Percentiles rank a stretch among this genome's conserved stretches.
These are phyloP conservation scores for Styphnolobium japonicum DNA, from an alignment of 306 rosid genomes.

Conservation along the genomic window DNA sequence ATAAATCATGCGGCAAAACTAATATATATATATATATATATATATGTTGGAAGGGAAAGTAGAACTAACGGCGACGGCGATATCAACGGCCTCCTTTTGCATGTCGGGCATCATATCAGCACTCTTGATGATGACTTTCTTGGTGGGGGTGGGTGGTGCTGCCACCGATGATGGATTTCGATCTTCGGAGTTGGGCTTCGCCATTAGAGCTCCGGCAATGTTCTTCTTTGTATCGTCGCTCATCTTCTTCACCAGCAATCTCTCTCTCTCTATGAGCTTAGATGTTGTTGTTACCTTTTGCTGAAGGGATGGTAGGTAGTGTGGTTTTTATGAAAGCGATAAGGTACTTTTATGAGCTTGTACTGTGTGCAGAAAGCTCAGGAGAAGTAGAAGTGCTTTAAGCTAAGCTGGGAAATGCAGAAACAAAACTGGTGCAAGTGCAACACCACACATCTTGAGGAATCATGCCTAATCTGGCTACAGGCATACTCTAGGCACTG, in stretches of 20 bases:
- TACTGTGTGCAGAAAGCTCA: too few species aligned
- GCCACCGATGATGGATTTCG: slow-evolving; percentile 47
- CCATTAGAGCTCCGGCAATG: slow-evolving; percentile 49
- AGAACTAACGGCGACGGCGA: slow-evolving; percentile 70
- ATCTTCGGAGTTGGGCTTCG: slow-evolving; percentile 52
- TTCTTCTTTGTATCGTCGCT: slow-evolving; percentile 60
- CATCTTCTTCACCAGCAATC: slow-evolving; percentile 23
- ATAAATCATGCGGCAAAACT: background rate
- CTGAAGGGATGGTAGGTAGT: background rate
- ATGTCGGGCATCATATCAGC: slow-evolving; percentile 79
- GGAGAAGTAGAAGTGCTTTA: background rate
- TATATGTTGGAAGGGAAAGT: background rate
- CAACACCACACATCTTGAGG: background rate
- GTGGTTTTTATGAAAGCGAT: background rate
- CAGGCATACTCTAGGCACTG: background rate
- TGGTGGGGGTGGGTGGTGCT: slow-evolving; percentile 33
- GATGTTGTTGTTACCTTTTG: background rate
- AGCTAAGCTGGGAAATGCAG: background rate
- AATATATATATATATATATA: too few species aligned
- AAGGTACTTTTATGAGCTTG: too few species aligned
- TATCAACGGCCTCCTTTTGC: slow-evolving; percentile 80
- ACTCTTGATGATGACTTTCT: slow-evolving; percentile 75
- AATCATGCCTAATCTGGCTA: background rate
- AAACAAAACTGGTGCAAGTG: background rate
- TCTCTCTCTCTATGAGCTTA: background rate